A percentile compares a stretch with the other conserved stretches of the same genome.
phyloP scores from a whole-genome alignment of 345 rosid species.

The Salix purpurea region DNA sequence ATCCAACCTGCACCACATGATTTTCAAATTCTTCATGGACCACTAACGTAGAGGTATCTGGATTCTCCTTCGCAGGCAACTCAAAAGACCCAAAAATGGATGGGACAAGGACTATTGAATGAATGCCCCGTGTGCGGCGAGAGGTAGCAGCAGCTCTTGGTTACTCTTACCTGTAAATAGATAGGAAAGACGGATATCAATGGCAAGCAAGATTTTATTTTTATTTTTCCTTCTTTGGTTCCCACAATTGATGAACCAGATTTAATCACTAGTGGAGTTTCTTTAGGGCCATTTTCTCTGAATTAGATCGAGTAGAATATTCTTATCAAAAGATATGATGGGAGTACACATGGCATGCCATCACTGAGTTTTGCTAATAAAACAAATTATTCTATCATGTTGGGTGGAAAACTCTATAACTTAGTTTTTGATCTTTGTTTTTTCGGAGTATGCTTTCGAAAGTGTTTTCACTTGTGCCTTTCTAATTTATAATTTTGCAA shows the following conservation, averaged over 20 bases:
- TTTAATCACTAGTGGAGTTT: slow-evolving; percentile 8
- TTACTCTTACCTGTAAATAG: neutral
- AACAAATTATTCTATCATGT: too few relatives aligned
- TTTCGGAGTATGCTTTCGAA: too few relatives aligned
- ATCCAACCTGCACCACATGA: neutral
- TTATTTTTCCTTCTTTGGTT: neutral
- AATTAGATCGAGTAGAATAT: slow-evolving; percentile 16
- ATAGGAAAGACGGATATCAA: neutral
- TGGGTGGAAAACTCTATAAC: too few relatives aligned
- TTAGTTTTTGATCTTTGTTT: too few relatives aligned
- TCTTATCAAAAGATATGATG: slow-evolving; percentile 3
- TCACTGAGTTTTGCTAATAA: neutral
- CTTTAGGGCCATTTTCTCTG: neutral
- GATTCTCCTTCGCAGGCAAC: neutral
- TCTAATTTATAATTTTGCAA: too few relatives aligned
- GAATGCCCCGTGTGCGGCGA: slow-evolving; percentile 10
- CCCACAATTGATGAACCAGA: slow-evolving; percentile 34
- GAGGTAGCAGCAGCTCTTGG: neutral
- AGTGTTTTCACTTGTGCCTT: too few relatives aligned
- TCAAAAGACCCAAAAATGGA: neutral
- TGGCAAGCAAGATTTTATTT: neutral
- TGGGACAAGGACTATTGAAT: neutral
- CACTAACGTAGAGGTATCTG: neutral
- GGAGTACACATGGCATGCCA: neutral
- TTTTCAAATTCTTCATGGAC: neutral